Conservation (phyloP, 1,139 yeast species). For the Pichia sp. region DNA sequence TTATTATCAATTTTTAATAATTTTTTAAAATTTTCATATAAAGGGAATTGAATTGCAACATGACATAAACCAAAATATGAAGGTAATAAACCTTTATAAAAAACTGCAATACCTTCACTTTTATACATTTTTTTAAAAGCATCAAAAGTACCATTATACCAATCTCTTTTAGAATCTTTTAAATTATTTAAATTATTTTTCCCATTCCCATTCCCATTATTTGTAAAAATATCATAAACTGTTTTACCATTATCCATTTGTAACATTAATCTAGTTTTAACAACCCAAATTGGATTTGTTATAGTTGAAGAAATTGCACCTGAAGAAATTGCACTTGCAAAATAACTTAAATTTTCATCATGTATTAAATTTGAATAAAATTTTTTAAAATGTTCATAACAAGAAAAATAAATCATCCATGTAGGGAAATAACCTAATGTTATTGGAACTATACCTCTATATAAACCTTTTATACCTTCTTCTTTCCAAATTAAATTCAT, state of each 20-base stretch:
- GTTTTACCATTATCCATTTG: conserved; percentile 54
- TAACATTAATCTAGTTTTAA: conserved; percentile 87
- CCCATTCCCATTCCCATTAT: background rate
- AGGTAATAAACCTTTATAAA: conserved; percentile 86
- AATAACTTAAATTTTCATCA: conserved; percentile 54
- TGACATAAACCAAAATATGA: conserved; percentile 85
- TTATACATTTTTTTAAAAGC: conserved; percentile 74
- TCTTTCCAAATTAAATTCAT: conserved; percentile 57
- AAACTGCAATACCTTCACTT: conserved; percentile 76
- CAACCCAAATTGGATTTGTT: conserved; percentile 97
- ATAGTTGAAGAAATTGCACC: conserved; percentile 82
- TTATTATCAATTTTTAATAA: conserved; percentile 33
- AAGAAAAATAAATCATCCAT: conserved; percentile 92
- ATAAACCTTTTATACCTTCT: conserved; percentile 79
- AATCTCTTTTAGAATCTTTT: conserved; percentile 16
- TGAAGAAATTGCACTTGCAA: conserved; percentile 79
- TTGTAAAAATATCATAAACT: conserved; percentile 31
- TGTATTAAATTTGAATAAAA: conserved; percentile 37
- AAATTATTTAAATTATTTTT: too few species aligned
- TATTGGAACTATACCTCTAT: conserved; percentile 87
- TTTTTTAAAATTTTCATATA: conserved; percentile 75
- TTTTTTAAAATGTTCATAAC: conserved; percentile 72
- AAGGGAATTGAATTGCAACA: conserved; percentile 95
- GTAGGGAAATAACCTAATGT: conserved; percentile 93
- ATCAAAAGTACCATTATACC: conserved; percentile 74